These are phyloP conservation scores for Salix arbutifolia DNA, from an alignment of 345 rosid species.

Conservation along the genomic window DNA sequence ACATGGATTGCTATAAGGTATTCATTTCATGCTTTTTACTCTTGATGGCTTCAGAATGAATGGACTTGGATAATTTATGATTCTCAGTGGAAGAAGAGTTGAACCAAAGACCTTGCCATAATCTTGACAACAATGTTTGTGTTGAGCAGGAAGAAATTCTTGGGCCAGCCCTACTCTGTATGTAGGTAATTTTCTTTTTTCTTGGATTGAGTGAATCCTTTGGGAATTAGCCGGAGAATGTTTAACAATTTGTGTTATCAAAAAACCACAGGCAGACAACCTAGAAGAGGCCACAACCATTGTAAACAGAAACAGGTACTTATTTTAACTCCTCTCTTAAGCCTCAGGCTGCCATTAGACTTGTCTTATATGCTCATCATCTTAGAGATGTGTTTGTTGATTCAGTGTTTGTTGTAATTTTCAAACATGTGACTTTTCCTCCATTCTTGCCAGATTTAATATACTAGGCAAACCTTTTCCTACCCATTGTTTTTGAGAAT, in stretches of 20 bases:
- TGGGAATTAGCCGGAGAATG: background rate
- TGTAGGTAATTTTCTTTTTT: constrained; percentile 48
- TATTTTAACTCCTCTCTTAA: constrained; percentile 3
- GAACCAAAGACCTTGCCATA: constrained; percentile 14
- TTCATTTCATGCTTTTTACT: background rate
- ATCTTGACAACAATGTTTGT: constrained; percentile 31
- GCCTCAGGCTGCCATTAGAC: constrained; percentile 8
- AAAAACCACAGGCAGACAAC: constrained; percentile 58
- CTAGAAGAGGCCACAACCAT: constrained; percentile 83
- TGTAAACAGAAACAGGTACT: constrained; percentile 72
- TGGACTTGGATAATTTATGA: background rate
- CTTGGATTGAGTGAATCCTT: constrained; percentile 4
- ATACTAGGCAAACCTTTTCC: background rate
- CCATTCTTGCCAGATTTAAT: background rate
- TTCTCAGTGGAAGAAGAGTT: background rate
- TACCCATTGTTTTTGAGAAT: background rate
- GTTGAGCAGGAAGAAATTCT: constrained; percentile 90
- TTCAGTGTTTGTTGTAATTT: background rate
- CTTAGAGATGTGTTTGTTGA: background rate
- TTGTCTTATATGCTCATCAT: background rate
- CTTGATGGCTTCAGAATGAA: background rate
- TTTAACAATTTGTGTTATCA: constrained; percentile 6
- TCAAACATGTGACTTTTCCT: background rate
- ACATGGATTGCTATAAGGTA: constrained; percentile 98
- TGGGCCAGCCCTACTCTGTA: constrained; percentile 94